These are phyloP conservation scores for Ascochyta viciae-villosae DNA, from an alignment of 2,329 filamentous ascomycete genomes.

Conservation along the genomic window DNA sequence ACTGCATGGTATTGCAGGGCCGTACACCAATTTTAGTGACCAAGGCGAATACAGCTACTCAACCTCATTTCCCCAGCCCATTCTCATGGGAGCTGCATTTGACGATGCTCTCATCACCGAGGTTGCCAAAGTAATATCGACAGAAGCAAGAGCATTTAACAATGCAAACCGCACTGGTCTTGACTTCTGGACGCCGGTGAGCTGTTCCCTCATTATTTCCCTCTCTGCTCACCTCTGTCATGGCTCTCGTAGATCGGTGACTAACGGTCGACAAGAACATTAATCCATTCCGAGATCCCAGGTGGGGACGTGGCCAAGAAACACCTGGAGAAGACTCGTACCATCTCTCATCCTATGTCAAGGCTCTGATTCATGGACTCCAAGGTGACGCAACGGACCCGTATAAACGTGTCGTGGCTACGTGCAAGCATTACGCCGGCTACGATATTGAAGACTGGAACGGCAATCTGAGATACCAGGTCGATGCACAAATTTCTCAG, in stretches of 20 bases:
- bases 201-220: background rate
- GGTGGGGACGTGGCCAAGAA: constrained; percentile 62
- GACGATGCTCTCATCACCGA: constrained; percentile 67
- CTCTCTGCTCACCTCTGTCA: too few species aligned
- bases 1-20: constrained; percentile 67
- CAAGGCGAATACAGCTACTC: constrained; percentile 65
- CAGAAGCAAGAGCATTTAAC: constrained; percentile 70
- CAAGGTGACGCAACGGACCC: constrained; percentile 53
- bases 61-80: constrained; percentile 71
- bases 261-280: constrained; percentile 56
- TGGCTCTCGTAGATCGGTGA: background rate
- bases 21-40: constrained; percentile 63
- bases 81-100: constrained; percentile 68
- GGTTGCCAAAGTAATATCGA: constrained; percentile 64
- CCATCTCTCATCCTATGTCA: constrained; percentile 60
- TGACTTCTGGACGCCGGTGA: constrained; percentile 10
- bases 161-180: constrained; percentile 57
- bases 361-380: constrained; percentile 61
- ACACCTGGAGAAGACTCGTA: constrained; percentile 66
- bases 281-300: constrained; percentile 68
- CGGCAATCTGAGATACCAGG: constrained; percentile 52
- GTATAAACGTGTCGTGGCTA: constrained; percentile 38
- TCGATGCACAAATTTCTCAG: constrained; percentile 62
- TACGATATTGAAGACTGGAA: constrained; percentile 45
- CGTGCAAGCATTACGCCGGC: constrained; percentile 50